A percentile compares a stretch with the other conserved stretches of the same genome.
These are phyloP conservation scores for Perkinsus olseni DNA, from an alignment of 169 alveolate genomes.

Conservation along the genomic window DNA sequence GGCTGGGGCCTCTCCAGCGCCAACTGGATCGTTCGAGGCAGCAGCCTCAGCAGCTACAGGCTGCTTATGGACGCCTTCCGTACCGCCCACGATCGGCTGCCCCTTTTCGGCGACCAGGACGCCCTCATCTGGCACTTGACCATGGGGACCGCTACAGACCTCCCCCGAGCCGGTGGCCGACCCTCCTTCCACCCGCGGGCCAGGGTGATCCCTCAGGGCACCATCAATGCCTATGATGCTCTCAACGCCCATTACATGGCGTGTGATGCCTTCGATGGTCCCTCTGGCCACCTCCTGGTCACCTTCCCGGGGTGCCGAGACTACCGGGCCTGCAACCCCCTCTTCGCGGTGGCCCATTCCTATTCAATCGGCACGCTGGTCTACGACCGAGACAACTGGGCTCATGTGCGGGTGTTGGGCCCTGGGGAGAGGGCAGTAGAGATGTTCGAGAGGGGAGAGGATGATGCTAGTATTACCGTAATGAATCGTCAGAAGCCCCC, in stretches of 20 bases:
- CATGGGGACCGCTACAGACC: background rate
- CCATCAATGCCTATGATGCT: background rate
- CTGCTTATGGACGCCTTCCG: background rate
- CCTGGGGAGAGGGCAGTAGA: slow-evolving; percentile 4
- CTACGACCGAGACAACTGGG: background rate
- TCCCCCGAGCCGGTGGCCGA: background rate
- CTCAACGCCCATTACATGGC: slow-evolving; percentile 9
- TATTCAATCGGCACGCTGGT: background rate
- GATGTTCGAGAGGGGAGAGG: background rate
- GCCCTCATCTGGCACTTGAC: background rate
- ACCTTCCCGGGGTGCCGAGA: slow-evolving; percentile 10
- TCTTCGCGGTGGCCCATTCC: slow-evolving; percentile 4
- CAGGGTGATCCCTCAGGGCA: slow-evolving; percentile 6
- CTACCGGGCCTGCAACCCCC: background rate
- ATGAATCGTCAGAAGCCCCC: background rate
- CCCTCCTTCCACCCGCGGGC: background rate
- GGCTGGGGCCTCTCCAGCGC: slow-evolving; percentile 12
- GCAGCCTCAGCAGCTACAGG: background rate
- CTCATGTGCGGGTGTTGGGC: slow-evolving; percentile 4
- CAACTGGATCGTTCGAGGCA: slow-evolving; percentile 1
- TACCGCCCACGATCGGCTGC: background rate
- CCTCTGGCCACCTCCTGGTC: background rate
- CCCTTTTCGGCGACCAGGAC: slow-evolving; percentile 11
- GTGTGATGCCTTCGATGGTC: background rate
- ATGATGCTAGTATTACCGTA: background rate